Percentiles rank a stretch among this genome's conserved stretches.
These are phyloP conservation scores for Neckera pumila DNA, from an alignment of 225 moss, liverwort and hornwort genomes.

Conservation along the genomic window DNA sequence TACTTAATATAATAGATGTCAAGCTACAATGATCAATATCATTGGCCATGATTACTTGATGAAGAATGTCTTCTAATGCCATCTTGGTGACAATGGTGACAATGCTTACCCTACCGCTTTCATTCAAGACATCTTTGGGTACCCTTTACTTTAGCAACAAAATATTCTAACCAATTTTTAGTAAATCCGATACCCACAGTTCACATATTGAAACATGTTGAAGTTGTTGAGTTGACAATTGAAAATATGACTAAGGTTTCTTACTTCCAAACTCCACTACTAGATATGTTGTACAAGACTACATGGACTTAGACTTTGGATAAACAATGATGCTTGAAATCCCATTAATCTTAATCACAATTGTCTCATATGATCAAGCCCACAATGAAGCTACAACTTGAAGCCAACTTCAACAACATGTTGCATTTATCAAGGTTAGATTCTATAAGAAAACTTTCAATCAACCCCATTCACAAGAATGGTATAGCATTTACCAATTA, in stretches of 20 bases:
- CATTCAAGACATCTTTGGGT: too few relatives aligned
- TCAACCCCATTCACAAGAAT: too few relatives aligned
- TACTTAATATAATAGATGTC: too few relatives aligned
- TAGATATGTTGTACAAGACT: neutral
- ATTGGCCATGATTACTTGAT: too few relatives aligned
- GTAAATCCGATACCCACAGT: neutral
- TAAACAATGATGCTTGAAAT: neutral
- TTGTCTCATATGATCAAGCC: too few relatives aligned
- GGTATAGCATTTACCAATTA: neutral
- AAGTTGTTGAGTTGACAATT: neutral
- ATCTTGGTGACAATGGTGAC: too few relatives aligned
- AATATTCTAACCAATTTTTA: neutral
- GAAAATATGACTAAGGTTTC: neutral
- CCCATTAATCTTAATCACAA: neutral
- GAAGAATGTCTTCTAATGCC: too few relatives aligned
- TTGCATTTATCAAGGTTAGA: rapidly evolving
- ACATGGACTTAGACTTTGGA: rapidly evolving
- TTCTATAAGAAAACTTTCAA: neutral
- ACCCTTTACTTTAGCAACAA: neutral
- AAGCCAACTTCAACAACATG: neutral
- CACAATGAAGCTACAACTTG: neutral
- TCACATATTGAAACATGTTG: neutral
- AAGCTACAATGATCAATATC: too few relatives aligned
- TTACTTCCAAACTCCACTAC: neutral
- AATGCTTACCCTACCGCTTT: too few relatives aligned